A percentile compares a stretch with the other conserved stretches of the same genome.
phyloP scores from a whole-genome alignment of 106 monocot species.

The Dioscorea alata region DNA sequence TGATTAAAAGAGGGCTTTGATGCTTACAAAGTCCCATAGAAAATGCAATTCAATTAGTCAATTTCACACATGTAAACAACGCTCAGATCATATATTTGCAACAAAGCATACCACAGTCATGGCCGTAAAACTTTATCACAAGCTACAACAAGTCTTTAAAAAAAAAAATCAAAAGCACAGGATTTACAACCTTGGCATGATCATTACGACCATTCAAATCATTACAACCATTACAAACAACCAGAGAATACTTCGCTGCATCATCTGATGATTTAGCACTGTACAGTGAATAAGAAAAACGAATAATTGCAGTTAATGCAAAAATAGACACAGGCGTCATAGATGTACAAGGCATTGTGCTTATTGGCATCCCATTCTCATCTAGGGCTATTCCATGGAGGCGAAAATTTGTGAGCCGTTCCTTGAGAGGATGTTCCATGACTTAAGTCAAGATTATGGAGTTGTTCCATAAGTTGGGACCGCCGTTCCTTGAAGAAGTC shows the following conservation, averaged over 20 bases:
- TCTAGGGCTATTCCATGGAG: conserved; percentile 68
- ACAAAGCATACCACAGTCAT: too few species aligned
- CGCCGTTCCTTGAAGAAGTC: conserved; percentile 95
- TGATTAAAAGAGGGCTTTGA: too few species aligned
- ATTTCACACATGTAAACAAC: too few species aligned
- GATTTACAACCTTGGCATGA: neutral
- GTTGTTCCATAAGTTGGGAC: conserved; percentile 94
- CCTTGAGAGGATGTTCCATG: conserved; percentile 57
- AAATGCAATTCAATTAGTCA: too few species aligned
- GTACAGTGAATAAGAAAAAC: neutral
- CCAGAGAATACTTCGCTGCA: too few species aligned
- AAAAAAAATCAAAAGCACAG: neutral
- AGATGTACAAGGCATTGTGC: conserved; percentile 21
- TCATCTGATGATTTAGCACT: neutral
- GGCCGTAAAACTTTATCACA: neutral
- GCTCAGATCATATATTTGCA: too few species aligned
- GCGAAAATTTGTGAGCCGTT: conserved; percentile 51
- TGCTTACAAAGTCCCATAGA: too few species aligned
- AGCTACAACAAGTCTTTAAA: neutral
- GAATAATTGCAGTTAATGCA: neutral
- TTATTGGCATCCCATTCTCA: conserved; percentile 15
- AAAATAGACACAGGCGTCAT: neutral
- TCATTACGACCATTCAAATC: neutral
- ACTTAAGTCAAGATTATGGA: conserved; percentile 75
- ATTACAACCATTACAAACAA: neutral